Base-by-base conservation (phyloP, 2,329 filamentous ascomycete genomes). In the Mariannaea elegans region DNA sequence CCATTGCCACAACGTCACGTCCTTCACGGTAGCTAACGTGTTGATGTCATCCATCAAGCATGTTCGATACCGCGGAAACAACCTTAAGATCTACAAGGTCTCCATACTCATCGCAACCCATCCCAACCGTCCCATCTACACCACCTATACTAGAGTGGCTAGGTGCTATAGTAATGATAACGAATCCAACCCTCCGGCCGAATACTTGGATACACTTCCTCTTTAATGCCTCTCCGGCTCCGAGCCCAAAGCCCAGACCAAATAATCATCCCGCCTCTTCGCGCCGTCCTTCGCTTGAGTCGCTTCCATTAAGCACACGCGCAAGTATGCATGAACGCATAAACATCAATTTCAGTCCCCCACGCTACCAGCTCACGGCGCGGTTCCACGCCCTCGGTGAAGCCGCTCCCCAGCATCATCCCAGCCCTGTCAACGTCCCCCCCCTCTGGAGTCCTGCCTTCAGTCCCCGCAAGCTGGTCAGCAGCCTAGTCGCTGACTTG, bases 331-430 rank as follows among this genome's bases (percentile, higher is more conserved):
- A 71, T 71, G 68, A 71, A 71, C 70, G 69, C 69, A 71, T 71
- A 69, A 71, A 71, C 46, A 53, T 21, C 67, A 71, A 71, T 71
- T 71, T 71, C 62, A 70, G 54, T 71, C 54, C 61, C 67, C 67
- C 68, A 68, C 68, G 63, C 56, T 61, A 57, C 62, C 62, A 64
- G 46, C 64, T 66, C 64, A 65, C 63, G 67, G 71, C 70, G 69
- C 66, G 54, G 61, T 69, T 71, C 65, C 67, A 68, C 69, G 63
- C 68, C 68, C 66, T 72, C 71, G 71, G 70, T 70, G 63, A 71
- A 62, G 61, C 69, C 69, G 70, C 62, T 50, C 52, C 48, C 60
- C 52, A 45, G 45, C 48, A 61, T 38, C 59, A 57, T 34, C 65
- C 65, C 54, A 54, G 62, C 46, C 41, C 41, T 31, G 31, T 36